Base-by-base conservation (phyloP, 805 yeast genomes). In the Kodamaea jinghongensis region DNA sequence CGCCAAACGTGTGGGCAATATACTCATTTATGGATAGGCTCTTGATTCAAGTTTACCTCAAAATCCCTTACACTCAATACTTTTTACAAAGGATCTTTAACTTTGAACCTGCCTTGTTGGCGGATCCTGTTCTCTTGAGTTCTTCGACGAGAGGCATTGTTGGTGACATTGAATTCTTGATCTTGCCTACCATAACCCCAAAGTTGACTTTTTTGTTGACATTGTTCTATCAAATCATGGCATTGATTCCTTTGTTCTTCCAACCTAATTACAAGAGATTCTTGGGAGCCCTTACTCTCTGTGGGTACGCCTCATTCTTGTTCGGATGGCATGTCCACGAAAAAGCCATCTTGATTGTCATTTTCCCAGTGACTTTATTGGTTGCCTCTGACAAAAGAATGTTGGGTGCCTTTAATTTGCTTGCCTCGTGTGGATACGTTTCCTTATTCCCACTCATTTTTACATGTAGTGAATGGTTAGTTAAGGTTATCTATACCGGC, bases 301-400 rank as follows among this genome's bases (percentile, higher is more conserved):
- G 98, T 63, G 98, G 95, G 3, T 87, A 79, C 63, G 81, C 96
- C 0, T 85, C 96, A 2, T 93, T 86, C 55, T 64, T 93, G 35
- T 93, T 93, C 63, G 99, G 99, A 4, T 93, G 98, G 97, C 98
- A 93, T 56, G 99, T 93, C 16, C 99, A 93, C 65, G 99, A 93
- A 62, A 93, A 93, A 72, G 98, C 98, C 0, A 79, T 93, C n/a
- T 73, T 93, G 71, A 60, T 90, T 14, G 83, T 91, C 2, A 84
- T 93, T 6, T 76, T 93, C 49, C 99, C 99, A 1, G 81, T 87
- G 59, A 75, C 93, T 5, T 82, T 93, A 56, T 61, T 90, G 17
- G 84, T 82, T 3, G 71, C 81, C 10, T 70, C 76, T 28, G 96
- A 88, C 54, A 73, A 83, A 43, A 73, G 95, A 39, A 64, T 90